Evolutionary conservation across 208 protist species (phyloP).

Genomic region (Porcisia hertigi): DNA sequence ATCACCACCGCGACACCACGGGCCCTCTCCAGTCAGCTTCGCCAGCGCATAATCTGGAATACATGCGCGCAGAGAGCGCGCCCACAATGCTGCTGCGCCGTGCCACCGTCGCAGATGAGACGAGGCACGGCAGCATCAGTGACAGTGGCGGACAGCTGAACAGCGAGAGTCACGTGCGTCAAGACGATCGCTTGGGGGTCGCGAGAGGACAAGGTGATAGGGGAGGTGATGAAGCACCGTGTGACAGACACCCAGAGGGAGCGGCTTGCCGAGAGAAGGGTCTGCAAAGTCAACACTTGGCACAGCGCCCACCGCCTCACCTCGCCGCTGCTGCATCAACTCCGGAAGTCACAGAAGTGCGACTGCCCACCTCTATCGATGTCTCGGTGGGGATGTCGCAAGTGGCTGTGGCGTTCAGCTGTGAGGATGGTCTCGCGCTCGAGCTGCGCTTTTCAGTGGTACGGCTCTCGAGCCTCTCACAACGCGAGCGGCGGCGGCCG

Average conservation of each 20-base stretch:
- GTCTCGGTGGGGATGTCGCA: constrained; percentile 47
- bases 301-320: background rate
- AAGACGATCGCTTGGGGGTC: background rate
- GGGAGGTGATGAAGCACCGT: background rate
- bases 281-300: background rate
- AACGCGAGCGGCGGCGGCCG: constrained; percentile 12
- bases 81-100: constrained; percentile 18
- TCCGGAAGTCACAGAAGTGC: constrained; percentile 10
- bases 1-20: background rate
- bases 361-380: constrained; percentile 64
- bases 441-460: constrained; percentile 53
- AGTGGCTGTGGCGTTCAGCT: constrained; percentile 46
- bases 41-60: constrained; percentile 11
- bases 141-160: background rate
- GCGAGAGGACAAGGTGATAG: background rate
- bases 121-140: background rate
- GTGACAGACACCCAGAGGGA: background rate
- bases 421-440: constrained; percentile 77
- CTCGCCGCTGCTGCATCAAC: background rate
- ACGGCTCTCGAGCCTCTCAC: constrained; percentile 15
- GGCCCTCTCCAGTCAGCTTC: background rate
- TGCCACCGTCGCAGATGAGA: background rate
- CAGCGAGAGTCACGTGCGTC: background rate
- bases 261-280: background rate
- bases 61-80: constrained; percentile 24